Evolutionary conservation across 1,139 yeast species (phyloP).

Genomic region (Zygoascus hellenicus): DNA sequence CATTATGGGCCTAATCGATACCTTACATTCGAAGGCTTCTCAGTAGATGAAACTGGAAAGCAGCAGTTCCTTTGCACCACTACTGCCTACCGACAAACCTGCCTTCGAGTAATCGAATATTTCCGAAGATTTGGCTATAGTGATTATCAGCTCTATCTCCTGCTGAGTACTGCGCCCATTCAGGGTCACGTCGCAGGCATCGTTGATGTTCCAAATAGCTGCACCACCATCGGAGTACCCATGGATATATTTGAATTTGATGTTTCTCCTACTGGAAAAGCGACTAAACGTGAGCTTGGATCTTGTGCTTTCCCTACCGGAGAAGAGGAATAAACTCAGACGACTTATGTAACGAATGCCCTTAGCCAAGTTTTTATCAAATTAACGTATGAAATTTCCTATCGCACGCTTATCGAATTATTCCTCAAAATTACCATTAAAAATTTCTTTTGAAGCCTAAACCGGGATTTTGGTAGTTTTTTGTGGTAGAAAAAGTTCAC

Average conservation of each 20-base stretch:
- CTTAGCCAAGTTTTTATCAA: neutral
- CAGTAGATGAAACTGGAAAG: slow-evolving; percentile 43
- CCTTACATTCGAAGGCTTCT: slow-evolving; percentile 48
- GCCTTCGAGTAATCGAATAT: slow-evolving; percentile 45
- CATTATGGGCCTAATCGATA: slow-evolving; percentile 45
- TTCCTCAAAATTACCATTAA: no score
- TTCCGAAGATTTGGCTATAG: slow-evolving; percentile 45
- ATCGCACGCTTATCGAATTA: neutral
- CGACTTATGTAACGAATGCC: neutral
- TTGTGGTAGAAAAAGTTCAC: no score
- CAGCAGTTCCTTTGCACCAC: slow-evolving; percentile 44
- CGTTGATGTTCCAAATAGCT: slow-evolving; percentile 49
- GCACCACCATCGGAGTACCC: slow-evolving; percentile 47
- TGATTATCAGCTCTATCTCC: slow-evolving; percentile 45
- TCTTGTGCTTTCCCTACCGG: slow-evolving; percentile 34
- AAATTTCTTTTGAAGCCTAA: no score
- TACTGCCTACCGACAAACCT: slow-evolving; percentile 46
- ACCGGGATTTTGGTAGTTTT: no score
- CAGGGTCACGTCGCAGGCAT: slow-evolving; percentile 49
- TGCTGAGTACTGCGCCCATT: slow-evolving; percentile 44
- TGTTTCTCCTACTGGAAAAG: slow-evolving; percentile 36
- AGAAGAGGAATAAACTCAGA: neutral
- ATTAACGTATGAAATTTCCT: neutral
- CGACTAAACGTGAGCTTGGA: slow-evolving; percentile 25
- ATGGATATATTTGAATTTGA: slow-evolving; percentile 50